Percentiles rank a stretch among this genome's conserved stretches.
Evolutionary conservation across 495 filamentous ascomycete genomes (phyloP).

Genomic region (Wilcoxina mikolae): DNA sequence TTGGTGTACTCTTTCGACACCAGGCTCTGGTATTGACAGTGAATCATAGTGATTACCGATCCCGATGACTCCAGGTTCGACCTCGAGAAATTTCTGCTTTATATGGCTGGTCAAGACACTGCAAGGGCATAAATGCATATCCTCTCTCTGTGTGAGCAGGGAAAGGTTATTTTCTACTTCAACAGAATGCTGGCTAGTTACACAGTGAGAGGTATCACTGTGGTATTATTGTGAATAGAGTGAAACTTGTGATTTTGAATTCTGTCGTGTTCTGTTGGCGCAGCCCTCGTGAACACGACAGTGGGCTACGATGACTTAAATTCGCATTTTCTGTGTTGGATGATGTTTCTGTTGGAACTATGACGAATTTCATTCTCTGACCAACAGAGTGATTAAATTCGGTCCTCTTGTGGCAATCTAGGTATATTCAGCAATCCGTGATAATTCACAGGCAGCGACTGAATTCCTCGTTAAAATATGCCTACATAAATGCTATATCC

Average conservation of each 20-base stretch:
- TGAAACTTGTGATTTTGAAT: neutral
- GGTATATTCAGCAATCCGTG: too few species aligned
- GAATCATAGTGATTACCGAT: slow-evolving; percentile 57
- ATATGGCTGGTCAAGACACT: slow-evolving; percentile 1
- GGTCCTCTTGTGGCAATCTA: too few species aligned
- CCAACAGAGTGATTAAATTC: too few species aligned
- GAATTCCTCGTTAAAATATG: neutral
- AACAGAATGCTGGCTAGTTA: neutral
- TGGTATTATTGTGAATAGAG: neutral
- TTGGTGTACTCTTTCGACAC: neutral
- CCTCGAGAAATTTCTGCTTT: slow-evolving; percentile 39
- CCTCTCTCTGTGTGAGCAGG: neutral
- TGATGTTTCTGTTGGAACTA: too few species aligned
- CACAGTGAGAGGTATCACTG: neutral
- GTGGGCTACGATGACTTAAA: neutral
- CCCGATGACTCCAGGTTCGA: slow-evolving; percentile 76
- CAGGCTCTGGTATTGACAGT: neutral
- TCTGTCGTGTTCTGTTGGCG: neutral
- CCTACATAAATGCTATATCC: slow-evolving; percentile 38
- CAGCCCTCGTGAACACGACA: neutral
- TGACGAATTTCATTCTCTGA: too few species aligned
- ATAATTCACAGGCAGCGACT: too few species aligned
- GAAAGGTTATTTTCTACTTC: neutral
- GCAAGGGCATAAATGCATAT: slow-evolving; percentile 1
- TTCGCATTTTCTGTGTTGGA: neutral